phyloP scores from a whole-genome alignment of 257 asterid species.

The Scutellaria barbata region DNA sequence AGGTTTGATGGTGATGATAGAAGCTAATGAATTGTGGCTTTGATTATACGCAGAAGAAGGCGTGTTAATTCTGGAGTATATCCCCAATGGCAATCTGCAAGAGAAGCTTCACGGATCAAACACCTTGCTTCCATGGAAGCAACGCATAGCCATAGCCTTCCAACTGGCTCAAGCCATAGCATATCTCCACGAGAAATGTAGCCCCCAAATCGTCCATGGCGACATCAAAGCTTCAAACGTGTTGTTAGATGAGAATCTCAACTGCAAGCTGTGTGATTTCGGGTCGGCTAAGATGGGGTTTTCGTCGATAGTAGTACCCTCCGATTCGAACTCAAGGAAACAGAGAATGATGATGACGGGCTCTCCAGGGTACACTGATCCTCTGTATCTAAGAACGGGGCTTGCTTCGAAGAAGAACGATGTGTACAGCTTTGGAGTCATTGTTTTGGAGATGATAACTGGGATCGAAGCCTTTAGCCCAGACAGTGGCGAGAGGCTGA shows the following conservation, averaged over 20 bases:
- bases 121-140: slow-evolving; percentile 52
- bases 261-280: slow-evolving; percentile 80
- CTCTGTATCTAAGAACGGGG: slow-evolving; percentile 67
- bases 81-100: slow-evolving; percentile 61
- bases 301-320: slow-evolving; percentile 49
- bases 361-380: slow-evolving; percentile 84
- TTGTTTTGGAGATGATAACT: slow-evolving; percentile 64
- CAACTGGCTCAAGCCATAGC: slow-evolving; percentile 68
- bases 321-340: slow-evolving; percentile 27
- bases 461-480: slow-evolving; percentile 63
- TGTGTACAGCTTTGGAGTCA: slow-evolving; percentile 65
- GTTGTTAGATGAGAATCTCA: slow-evolving; percentile 51
- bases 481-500: slow-evolving; percentile 51
- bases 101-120: slow-evolving; percentile 54
- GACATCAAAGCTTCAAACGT: slow-evolving; percentile 77
- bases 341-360: slow-evolving; percentile 51
- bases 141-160: slow-evolving; percentile 60
- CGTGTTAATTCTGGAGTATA: slow-evolving; percentile 54
- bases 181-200: slow-evolving; percentile 63
- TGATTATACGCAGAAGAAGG: slow-evolving; percentile 48
- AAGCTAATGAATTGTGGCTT: not conserved
- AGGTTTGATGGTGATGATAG: not conserved
- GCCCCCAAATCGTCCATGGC: slow-evolving; percentile 64
- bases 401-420: slow-evolving; percentile 71
- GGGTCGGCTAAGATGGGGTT: slow-evolving; percentile 77